Conservation (phyloP, 2,329 filamentous ascomycete species). For the Leptographium lundbergii region DNA sequence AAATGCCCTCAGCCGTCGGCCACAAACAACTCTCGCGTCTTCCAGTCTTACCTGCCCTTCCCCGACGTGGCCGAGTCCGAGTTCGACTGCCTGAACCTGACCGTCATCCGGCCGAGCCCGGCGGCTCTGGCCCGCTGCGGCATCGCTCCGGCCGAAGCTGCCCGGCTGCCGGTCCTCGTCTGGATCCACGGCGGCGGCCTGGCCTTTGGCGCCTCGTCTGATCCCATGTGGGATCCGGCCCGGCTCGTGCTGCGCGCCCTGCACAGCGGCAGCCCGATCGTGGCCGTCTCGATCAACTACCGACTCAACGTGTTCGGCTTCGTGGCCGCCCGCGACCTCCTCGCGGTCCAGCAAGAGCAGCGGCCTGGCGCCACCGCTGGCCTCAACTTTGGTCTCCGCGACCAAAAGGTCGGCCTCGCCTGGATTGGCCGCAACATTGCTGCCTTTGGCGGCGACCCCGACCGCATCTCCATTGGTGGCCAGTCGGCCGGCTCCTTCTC, state of each 20-base stretch:
- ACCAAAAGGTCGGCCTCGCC: constrained; percentile 32
- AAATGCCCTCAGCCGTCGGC: constrained; percentile 3
- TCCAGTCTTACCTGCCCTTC: constrained; percentile 4
- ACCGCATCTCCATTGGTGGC: constrained; percentile 35
- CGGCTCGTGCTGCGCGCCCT: constrained; percentile 3
- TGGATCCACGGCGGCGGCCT: constrained; percentile 8
- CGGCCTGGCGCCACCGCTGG: neutral
- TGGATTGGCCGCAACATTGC: constrained; percentile 41
- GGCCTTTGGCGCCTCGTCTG: neutral
- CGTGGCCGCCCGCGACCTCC: constrained; percentile 1
- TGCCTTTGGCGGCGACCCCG: constrained; percentile 35
- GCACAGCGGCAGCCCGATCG: neutral
- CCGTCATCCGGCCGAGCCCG: constrained; percentile 2
- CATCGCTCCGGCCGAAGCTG: neutral
- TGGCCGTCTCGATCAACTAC: constrained; percentile 7
- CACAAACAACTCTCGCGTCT: neutral
- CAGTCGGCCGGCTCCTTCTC: constrained; percentile 7
- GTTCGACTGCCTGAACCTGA: constrained; percentile 5
- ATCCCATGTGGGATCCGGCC: constrained; percentile 3
- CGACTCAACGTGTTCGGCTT: constrained; percentile 6
- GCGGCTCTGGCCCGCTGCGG: neutral
- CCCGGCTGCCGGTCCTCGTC: constrained; percentile 4
- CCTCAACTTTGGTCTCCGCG: constrained; percentile 36
- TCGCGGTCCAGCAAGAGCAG: neutral
- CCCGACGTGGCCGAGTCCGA: constrained; percentile 3